Base-by-base conservation (phyloP, 148 eudicot genomes). In the Polygonum maritimum region DNA sequence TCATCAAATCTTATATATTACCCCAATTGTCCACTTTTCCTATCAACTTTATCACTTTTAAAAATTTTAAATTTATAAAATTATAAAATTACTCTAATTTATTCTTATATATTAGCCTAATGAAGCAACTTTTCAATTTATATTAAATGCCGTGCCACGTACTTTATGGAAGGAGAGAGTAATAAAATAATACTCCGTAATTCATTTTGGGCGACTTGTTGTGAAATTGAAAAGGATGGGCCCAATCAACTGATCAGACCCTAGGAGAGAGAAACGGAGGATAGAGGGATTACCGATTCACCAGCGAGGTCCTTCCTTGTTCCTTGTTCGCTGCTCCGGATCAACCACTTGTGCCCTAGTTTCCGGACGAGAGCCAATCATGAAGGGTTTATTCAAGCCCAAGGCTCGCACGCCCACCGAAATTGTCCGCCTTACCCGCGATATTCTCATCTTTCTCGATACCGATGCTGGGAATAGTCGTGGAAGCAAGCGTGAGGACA, bases 351-450 rank as follows among this genome's bases (percentile, higher is more conserved):
- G 47, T 33, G 54, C 21, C 19, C 12, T 60, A 71, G 76, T 76
- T 74, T 57, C 48, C 67, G 44, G 60, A 69, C 44, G 71, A 67
- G 19, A 18, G 21, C 45, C 22, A 2, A 67, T 67, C 71, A 72
- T 92, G 98, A 94, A 92, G 82, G 86, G 87, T 40, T 82, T 94
- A 48, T 94, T 94, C 82, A 94, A 94, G 90, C 86, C 97, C 18
- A 94, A 94, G 79, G 96, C 97, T 3, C 88, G 86, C 62, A 92
- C 98, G 15, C 97, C 98, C 0, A 90, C 77, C 12, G 98, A 94
- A 76, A 77, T 89, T 11, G 98, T 94, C 71, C 88, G 98, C 2
- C 88, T 78, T 52, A 80, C 90, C 0, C 92, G 97, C 1, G 98
- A 92, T 82, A 91, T 90, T 6, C 93, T 94, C 21, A 78, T 82